Evolutionary conservation across 2,329 filamentous ascomycete species (phyloP).

Genomic region (Sporothrix curviconia): DNA sequence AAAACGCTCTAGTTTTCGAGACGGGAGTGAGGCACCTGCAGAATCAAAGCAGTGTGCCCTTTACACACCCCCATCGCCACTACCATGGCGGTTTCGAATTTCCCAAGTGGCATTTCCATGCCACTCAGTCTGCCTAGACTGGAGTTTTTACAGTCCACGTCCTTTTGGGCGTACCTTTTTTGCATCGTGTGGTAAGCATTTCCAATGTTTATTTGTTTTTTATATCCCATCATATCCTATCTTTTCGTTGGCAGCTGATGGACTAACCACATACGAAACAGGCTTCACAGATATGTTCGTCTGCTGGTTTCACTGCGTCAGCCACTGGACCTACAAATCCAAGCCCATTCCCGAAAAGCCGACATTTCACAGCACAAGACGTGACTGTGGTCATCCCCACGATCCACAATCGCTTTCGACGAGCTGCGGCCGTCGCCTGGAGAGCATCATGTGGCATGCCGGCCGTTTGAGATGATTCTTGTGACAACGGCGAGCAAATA

Average conservation of each 20-base stretch:
- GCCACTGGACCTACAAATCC: constrained; percentile 81
- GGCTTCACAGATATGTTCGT: constrained; percentile 81
- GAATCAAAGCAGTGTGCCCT: not conserved
- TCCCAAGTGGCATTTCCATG: not conserved
- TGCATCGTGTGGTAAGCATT: constrained; percentile 40
- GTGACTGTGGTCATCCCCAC: constrained; percentile 93
- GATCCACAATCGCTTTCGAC: constrained; percentile 77
- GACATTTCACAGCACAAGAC: constrained; percentile 70
- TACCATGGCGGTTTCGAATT: constrained; percentile 9
- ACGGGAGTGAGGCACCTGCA: not conserved
- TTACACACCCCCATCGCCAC: too few relatives aligned
- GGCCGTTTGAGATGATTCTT: constrained; percentile 68
- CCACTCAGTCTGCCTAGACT: not conserved
- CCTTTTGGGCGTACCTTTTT: constrained; percentile 39
- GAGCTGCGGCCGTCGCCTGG: constrained; percentile 75
- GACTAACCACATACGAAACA: constrained; percentile 30
- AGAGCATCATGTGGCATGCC: constrained; percentile 66
- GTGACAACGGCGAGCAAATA: constrained; percentile 81
- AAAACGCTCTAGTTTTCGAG: not conserved
- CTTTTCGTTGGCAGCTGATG: not conserved
- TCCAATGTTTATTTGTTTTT: not conserved
- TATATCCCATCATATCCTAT: not conserved
- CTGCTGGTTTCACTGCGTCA: constrained; percentile 77
- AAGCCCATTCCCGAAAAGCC: constrained; percentile 76
- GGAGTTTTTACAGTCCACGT: constrained; percentile 35